Base-by-base conservation (phyloP, 2,329 filamentous ascomycete genomes). In the Xylaria sp. region DNA sequence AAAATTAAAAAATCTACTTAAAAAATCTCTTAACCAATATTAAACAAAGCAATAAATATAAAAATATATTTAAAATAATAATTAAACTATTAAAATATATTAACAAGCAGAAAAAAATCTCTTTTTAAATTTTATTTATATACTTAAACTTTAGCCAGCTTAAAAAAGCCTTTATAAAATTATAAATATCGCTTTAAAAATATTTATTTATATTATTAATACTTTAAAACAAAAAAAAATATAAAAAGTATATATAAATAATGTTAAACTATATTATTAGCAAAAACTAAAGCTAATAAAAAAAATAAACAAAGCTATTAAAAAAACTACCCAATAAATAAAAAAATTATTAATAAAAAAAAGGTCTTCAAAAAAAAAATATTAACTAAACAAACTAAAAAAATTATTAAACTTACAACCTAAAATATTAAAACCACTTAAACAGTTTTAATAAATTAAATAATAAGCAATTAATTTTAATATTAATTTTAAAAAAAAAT, bases 251-350 rank as follows among this genome's bases (percentile, higher is more conserved):
- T 35, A 54, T 35, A 35, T 54, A 9, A 54, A 54, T n/a, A 54
- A 54, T 27, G 5, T 54, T 27, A 54, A 54, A 35, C 51, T 35
- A 35, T 54, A 54, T 54, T 32, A 32, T 32, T 32, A 54, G 4
- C 1, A 32, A 53, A 53, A 53, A 53, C 8, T 13, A 35, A 54
- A 54, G n/a, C 13, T 54, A 54, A 21, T 54, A 32, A 35, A 32
- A 54, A 54, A 54, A 35, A 53, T 29, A 53, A 53, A 29, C 4
- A 21, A 35, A 35, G n/a, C 13, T 35, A 54, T 9, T 35, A 32
- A 35, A 32, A 35, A 54, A 54, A 35, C 12, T 29, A 9, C 13
- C 35, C 32, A n/a, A n/a, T 6, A 54, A n/a, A n/a, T n/a, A n/a
- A n/a, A n/a, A n/a, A n/a, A n/a, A n/a, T n/a, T n/a, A n/a, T n/a